These are phyloP conservation scores for Zoysia japonica DNA, from an alignment of 176 grass and related monocot species.

Conservation along the genomic window DNA sequence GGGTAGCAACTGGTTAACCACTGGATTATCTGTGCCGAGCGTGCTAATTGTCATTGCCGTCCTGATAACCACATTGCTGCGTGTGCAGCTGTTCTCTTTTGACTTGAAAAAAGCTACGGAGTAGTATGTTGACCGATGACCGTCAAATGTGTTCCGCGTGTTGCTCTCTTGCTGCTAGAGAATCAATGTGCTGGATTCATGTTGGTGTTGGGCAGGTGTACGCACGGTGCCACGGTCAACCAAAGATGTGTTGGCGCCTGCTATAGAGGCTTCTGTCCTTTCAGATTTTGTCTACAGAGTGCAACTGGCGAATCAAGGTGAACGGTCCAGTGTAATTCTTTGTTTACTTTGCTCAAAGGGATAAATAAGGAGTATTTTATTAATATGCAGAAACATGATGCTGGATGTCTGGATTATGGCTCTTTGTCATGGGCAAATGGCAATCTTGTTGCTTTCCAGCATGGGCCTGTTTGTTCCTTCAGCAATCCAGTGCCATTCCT, in stretches of 20 bases:
- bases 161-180: background rate
- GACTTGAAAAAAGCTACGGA: background rate
- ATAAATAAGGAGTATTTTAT: background rate
- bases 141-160: constrained; percentile 19
- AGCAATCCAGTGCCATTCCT: background rate
- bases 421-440: background rate
- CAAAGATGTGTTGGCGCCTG: background rate
- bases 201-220: background rate
- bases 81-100: constrained; percentile 27
- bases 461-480: background rate
- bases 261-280: background rate
- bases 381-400: background rate
- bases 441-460: background rate
- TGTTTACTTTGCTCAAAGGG: background rate
- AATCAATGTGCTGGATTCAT: background rate
- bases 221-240: too few relatives aligned
- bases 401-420: background rate
- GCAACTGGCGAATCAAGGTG: background rate
- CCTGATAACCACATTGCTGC: constrained; percentile 15
- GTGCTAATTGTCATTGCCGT: constrained; percentile 20
- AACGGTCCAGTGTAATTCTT: background rate
- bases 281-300: background rate
- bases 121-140: too few relatives aligned
- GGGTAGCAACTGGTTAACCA: background rate
- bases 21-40: constrained; percentile 21